phyloP scores from a whole-genome alignment of 495 filamentous ascomycete genomes.

The Aspergillus ellipticus region DNA sequence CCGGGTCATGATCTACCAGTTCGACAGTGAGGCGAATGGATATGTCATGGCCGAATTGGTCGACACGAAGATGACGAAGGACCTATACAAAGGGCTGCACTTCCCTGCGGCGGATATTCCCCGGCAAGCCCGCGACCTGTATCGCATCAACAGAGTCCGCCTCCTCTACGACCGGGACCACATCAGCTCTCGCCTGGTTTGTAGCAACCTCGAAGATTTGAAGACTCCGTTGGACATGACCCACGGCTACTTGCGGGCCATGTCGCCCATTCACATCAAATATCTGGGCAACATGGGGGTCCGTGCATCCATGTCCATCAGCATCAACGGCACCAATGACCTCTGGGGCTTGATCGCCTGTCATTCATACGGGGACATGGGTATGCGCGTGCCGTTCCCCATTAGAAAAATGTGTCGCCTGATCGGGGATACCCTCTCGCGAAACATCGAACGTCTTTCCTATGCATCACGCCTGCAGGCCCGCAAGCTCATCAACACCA shows the following conservation, averaged over 20 bases:
- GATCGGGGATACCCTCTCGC: conserved; percentile 79
- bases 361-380: conserved; percentile 75
- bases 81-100: conserved; percentile 84
- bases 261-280: conserved; percentile 82
- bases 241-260: conserved; percentile 80
- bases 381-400: conserved; percentile 88
- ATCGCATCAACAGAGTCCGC: conserved; percentile 57
- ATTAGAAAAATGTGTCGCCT: conserved; percentile 93
- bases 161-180: conserved; percentile 39
- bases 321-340: conserved; percentile 78
- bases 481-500: conserved; percentile 39
- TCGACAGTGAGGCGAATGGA: conserved; percentile 79
- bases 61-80: conserved; percentile 72
- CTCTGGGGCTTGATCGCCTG: conserved; percentile 90
- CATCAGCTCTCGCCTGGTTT: conserved; percentile 69
- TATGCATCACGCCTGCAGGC: conserved; percentile 78
- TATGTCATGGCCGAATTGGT: conserved; percentile 85
- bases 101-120: conserved; percentile 93
- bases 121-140: conserved; percentile 74
- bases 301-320: conserved; percentile 90
- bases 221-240: conserved; percentile 80
- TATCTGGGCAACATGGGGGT: conserved; percentile 91
- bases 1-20: conserved; percentile 91
- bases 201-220: conserved; percentile 69
- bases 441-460: conserved; percentile 85